These are phyloP conservation scores for Trametes pubescens DNA, from an alignment of 1,284 basidiomycete species.

Conservation along the genomic window DNA sequence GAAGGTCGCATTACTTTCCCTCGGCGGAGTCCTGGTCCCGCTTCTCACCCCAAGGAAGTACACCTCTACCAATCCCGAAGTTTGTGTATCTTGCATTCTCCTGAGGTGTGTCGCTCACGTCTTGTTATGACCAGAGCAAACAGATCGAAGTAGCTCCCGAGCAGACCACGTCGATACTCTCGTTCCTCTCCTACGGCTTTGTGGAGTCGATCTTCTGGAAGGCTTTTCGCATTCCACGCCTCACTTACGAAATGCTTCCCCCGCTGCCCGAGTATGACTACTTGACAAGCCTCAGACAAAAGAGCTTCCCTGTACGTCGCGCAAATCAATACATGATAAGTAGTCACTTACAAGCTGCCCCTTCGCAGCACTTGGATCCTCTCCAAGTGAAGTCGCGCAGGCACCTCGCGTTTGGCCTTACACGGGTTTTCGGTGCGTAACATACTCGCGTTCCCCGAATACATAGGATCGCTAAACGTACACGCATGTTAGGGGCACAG, in stretches of 20 bases:
- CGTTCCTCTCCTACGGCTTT: conserved; percentile 42
- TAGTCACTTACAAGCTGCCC: neutral
- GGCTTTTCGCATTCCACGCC: conserved; percentile 41
- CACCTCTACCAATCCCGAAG: neutral
- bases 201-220: conserved; percentile 43
- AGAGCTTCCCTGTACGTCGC: conserved; percentile 43
- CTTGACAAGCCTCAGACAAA: conserved; percentile 49
- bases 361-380: conserved; percentile 24
- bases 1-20: conserved; percentile 45
- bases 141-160: conserved; percentile 34
- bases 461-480: neutral
- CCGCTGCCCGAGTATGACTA: conserved; percentile 58
- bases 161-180: conserved; percentile 47
- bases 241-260: conserved; percentile 48
- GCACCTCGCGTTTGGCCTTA: conserved; percentile 41
- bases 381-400: conserved; percentile 13
- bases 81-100: neutral
- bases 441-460: conserved; percentile 7
- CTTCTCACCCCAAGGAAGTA: conserved; percentile 35
- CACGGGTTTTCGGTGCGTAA: conserved; percentile 33
- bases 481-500: conserved; percentile 31
- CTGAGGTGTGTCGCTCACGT: neutral
- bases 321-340: neutral
- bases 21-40: conserved; percentile 51
- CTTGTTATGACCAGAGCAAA: conserved; percentile 11